Evolutionary conservation across 352 stramenopile species (phyloP), one percentile per base, ranked within the genome.

Genomic region (Pythium chondricola): DNA sequence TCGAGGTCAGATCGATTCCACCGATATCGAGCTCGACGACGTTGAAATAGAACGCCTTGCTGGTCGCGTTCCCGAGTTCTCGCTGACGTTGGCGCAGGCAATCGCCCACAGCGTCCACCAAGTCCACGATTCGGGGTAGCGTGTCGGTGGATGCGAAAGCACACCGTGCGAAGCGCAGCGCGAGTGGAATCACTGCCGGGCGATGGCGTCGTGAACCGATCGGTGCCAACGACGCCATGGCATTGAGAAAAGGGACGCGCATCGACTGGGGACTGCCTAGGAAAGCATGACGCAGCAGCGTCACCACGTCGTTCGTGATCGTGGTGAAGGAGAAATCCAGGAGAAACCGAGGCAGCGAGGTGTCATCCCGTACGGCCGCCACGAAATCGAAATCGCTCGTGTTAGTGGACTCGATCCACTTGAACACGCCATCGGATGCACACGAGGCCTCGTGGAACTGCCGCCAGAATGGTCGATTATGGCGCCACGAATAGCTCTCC

Each of bases 281-380:
- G 13, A 74, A 39, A 13, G 63, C 58, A 13, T 50, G 43, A 2
- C 54, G 41, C 16, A 59, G 53, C 9, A 78, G 45, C 24, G 30
- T 41, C 20, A 83, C 17, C 13, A 76, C 6, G 1, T 75, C 49
- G 1, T 41, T 37, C 5, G 64, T 64, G 8, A 83, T 30, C 20
- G 63, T 44, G 8, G 60, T 16, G 18, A 52, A 63, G 0, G 56
- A 56, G 31, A 78, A 76, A 17, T 76, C 56, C 11, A 83, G 42
- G 11, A 68, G 13, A 20, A 81, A 83, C 0, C 58, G 47, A 2
- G 61, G 69, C 55, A 71, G 61, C 6, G 46, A 11, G n/a, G 10
- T 27, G 30, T 63, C 55, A 30, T 63, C 55, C 2, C 55, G 47
- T 9, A 42, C 30, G 2, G 48, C 48, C 1, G 25, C 18, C 1